These are phyloP conservation scores for Helminthosporium solani DNA, from an alignment of 2,329 filamentous ascomycete species.

Conservation along the genomic window DNA sequence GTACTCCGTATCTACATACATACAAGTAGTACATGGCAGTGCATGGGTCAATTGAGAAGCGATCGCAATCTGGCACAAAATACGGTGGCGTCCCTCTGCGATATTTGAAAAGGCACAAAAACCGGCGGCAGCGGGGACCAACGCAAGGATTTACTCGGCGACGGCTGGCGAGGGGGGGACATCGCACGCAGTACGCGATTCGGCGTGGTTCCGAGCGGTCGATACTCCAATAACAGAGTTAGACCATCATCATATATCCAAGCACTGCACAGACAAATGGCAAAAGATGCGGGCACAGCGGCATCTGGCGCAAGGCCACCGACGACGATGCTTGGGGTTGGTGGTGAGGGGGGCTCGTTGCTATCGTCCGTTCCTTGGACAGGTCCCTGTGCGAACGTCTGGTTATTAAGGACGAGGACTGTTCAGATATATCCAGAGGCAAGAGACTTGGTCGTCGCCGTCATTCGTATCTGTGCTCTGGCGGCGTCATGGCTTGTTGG, in stretches of 20 bases:
- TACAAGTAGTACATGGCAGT: too few species aligned
- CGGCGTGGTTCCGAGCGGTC: constrained; percentile 2
- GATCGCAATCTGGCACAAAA: neutral
- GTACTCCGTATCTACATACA: too few species aligned
- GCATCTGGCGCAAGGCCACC: neutral
- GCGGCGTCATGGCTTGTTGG: neutral
- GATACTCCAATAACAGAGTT: neutral
- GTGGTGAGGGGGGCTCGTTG: neutral
- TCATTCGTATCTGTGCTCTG: neutral
- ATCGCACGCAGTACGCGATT: neutral
- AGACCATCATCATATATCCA: neutral
- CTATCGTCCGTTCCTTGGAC: neutral
- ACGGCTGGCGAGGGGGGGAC: neutral
- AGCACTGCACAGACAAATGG: neutral
- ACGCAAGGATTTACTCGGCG: neutral
- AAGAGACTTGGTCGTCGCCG: neutral
- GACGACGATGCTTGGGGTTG: neutral
- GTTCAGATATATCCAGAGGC: neutral
- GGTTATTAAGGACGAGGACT: neutral
- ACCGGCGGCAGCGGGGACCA: neutral
- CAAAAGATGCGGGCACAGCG: neutral
- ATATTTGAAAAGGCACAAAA: neutral
- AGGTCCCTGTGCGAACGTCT: neutral
- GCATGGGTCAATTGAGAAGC: too few species aligned
- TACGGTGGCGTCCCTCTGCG: constrained; percentile 1